Conservation (phyloP, 106 monocot species). For the Apostasia ramifera region DNA sequence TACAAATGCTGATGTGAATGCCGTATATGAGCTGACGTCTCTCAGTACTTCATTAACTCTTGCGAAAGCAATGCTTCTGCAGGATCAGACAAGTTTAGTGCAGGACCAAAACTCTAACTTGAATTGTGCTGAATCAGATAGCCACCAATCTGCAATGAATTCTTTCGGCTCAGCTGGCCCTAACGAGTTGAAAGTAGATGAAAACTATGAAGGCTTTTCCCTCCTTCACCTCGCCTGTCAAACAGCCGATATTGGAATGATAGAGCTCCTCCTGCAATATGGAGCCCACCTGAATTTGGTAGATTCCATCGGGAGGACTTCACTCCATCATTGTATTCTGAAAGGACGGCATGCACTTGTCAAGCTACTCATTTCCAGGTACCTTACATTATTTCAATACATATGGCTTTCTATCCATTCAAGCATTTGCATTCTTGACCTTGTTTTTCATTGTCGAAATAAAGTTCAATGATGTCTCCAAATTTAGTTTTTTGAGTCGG, state of each 20-base stretch:
- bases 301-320: constrained; percentile 58
- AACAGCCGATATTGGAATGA: constrained; percentile 85
- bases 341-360: constrained; percentile 48
- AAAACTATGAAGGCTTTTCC: constrained; percentile 59
- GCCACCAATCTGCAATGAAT: constrained; percentile 21
- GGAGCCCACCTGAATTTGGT: constrained; percentile 68
- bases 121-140: constrained; percentile 21
- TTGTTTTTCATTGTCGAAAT: no score
- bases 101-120: constrained; percentile 27
- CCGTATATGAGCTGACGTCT: constrained; percentile 33
- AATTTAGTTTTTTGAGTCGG: no score
- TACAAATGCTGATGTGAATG: constrained; percentile 72
- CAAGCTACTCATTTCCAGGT: constrained; percentile 78
- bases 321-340: constrained; percentile 84
- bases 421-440: no score
- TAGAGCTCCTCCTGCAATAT: constrained; percentile 94
- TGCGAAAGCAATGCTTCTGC: constrained; percentile 66
- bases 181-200: constrained; percentile 36
- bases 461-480: no score
- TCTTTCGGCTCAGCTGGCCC: constrained; percentile 21
- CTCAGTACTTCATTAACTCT: constrained; percentile 41
- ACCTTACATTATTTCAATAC: no score
- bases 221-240: constrained; percentile 88
- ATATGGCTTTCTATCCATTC: no score
- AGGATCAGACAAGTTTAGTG: constrained; percentile 30